These are phyloP conservation scores for Neospermospora avenae DNA, from an alignment of 2,329 filamentous ascomycete species.

Conservation along the genomic window DNA sequence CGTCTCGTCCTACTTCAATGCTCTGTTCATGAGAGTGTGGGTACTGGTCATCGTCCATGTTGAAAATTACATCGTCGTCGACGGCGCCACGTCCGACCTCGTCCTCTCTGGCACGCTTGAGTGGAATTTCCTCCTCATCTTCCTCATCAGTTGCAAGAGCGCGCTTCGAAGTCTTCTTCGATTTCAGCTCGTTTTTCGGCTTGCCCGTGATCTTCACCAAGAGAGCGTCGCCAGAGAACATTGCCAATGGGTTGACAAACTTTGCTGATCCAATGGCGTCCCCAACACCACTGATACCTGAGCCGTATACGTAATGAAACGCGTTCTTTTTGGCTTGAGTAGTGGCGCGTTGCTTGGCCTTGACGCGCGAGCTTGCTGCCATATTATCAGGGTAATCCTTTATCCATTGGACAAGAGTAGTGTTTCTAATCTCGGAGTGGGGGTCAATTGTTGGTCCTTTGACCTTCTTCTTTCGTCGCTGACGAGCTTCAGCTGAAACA, in stretches of 20 bases:
- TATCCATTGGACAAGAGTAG: constrained; percentile 55
- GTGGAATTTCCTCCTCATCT: constrained; percentile 24
- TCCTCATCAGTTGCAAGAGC: constrained; percentile 11
- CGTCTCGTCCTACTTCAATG: constrained; percentile 69
- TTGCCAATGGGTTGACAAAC: constrained; percentile 48
- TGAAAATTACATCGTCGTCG: constrained; percentile 17
- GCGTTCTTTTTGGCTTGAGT: constrained; percentile 60
- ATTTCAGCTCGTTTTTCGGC: neutral
- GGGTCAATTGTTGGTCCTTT: constrained; percentile 47
- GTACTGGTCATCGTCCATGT: constrained; percentile 6
- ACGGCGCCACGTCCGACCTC: constrained; percentile 36
- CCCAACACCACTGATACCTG: constrained; percentile 54
- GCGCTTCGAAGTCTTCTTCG: constrained; percentile 22
- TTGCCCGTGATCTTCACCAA: constrained; percentile 37
- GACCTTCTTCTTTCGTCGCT: constrained; percentile 36
- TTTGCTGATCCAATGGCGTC: constrained; percentile 40
- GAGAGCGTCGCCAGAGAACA: constrained; percentile 56
- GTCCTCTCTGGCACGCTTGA: constrained; percentile 39
- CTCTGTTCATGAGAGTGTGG: constrained; percentile 34
- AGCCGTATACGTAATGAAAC: constrained; percentile 55
- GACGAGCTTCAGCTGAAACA: constrained; percentile 39
- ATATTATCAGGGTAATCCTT: constrained; percentile 60
- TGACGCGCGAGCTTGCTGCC: constrained; percentile 44
- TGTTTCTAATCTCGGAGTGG: constrained; percentile 50
- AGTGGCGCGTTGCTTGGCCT: constrained; percentile 40